These are phyloP conservation scores for Dioszegia crocea DNA, from an alignment of 768 basidiomycete species.

Conservation along the genomic window DNA sequence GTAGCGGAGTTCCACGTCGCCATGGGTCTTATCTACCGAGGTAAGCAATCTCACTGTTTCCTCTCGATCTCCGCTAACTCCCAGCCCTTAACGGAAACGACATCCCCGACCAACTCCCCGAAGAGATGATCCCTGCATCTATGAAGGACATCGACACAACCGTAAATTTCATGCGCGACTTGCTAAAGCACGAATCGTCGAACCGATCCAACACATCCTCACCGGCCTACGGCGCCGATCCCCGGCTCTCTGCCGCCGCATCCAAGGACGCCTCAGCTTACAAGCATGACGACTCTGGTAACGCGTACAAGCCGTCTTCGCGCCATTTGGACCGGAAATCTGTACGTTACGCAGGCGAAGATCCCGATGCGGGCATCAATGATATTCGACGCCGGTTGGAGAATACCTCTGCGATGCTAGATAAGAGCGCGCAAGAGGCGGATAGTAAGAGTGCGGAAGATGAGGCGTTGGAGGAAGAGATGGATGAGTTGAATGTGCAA, in stretches of 20 bases:
- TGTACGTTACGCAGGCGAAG: conserved; percentile 68
- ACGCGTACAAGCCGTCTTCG: conserved; percentile 73
- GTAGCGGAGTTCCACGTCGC: conserved; percentile 96
- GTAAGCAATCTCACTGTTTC: no score
- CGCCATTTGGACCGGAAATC: conserved; percentile 81
- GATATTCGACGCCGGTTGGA: conserved; percentile 80
- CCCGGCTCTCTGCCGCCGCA: conserved; percentile 8
- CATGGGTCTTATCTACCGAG: conserved; percentile 94
- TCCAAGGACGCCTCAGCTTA: conserved; percentile 84
- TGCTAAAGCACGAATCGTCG: conserved; percentile 75
- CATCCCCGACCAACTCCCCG: conserved; percentile 78
- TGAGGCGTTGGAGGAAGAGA: conserved; percentile 83
- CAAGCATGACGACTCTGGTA: conserved; percentile 65
- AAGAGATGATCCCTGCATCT: conserved; percentile 87
- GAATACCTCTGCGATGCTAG: conserved; percentile 74
- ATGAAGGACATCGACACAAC: conserved; percentile 81
- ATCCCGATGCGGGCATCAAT: conserved; percentile 63
- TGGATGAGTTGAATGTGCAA: conserved; percentile 76
- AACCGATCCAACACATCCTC: conserved; percentile 55
- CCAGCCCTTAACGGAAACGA: conserved; percentile 86
- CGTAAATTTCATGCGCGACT: conserved; percentile 79
- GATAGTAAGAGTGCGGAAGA: conserved; percentile 68
- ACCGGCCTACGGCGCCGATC: conserved; percentile 18
- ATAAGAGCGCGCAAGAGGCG: conserved; percentile 65
- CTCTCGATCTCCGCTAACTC: neutral